A percentile compares a stretch with the other conserved stretches of the same genome.
These are phyloP conservation scores for Mrakiaceae sp. DNA, from an alignment of 1,284 basidiomycete species.

Conservation along the genomic window DNA sequence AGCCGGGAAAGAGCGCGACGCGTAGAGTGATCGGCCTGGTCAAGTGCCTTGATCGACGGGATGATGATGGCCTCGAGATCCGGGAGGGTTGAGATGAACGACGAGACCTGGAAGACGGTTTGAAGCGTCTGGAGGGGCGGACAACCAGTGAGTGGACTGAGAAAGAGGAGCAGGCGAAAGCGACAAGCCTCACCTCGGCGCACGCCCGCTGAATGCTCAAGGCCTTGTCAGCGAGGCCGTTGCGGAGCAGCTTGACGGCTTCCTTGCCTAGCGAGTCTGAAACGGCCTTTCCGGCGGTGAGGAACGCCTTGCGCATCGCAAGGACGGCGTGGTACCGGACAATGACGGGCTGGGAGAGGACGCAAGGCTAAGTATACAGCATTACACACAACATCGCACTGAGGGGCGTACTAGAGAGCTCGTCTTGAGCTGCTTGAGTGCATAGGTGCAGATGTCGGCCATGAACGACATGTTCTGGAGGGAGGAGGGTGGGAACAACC, in stretches of 20 bases:
- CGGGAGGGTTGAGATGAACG: constrained; percentile 36
- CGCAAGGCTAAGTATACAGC: background rate
- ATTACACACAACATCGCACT: background rate
- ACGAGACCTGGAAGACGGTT: constrained; percentile 26
- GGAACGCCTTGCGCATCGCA: constrained; percentile 63
- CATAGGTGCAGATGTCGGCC: constrained; percentile 61
- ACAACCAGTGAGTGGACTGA: background rate
- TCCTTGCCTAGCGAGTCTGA: constrained; percentile 71
- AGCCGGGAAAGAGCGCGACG: constrained; percentile 66
- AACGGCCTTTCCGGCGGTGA: constrained; percentile 67
- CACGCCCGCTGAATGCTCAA: constrained; percentile 75
- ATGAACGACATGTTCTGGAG: constrained; percentile 84
- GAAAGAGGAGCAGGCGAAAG: background rate
- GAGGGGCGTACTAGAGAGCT: constrained; percentile 52
- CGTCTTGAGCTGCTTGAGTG: constrained; percentile 52
- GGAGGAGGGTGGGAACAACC: constrained; percentile 2
- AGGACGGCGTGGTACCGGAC: constrained; percentile 71
- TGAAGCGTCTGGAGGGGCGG: constrained; percentile 29
- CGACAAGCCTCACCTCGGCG: constrained; percentile 47
- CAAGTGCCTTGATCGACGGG: constrained; percentile 63
- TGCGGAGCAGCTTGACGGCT: constrained; percentile 68
- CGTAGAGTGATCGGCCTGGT: constrained; percentile 72
- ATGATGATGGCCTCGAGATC: constrained; percentile 67
- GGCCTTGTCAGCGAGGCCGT: constrained; percentile 68
- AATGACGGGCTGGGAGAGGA: constrained; percentile 49